Base-by-base conservation (phyloP, 2,329 filamentous ascomycete species). In the Knoxdaviesia proteae region DNA sequence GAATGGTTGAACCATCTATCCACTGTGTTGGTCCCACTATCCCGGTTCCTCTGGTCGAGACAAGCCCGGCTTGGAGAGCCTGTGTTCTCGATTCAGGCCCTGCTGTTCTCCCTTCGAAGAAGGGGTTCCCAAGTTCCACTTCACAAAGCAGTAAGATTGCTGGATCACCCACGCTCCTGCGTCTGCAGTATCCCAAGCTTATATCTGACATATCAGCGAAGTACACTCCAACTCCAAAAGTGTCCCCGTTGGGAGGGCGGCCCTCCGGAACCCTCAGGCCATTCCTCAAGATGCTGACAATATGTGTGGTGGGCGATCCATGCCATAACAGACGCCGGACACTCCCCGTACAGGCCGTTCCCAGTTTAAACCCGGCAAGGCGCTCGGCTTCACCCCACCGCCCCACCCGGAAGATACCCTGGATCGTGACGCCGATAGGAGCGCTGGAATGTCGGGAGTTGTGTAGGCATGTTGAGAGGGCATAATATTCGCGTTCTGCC, bases 211-310 rank as follows among this genome's bases (percentile, higher is more conserved):
- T 86, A 52, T 90, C 84, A 3, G 84, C 84, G 3, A 93, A 69
- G 54, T 92, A 92, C 39, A 92, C 80, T 40, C 84, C 84, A 57
- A 90, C 90, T 44, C 80, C 84, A 49, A 92, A 92, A 80, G 87
- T 87, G 62, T 87, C 84, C 1, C 82, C 82, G 4, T 92, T 78
- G 0, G 79, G 79, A 0, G 84, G 84, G 20, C 20, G 20, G 20
- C 20, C 20, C 20, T 20, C 20, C 6, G 84, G 84, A 49, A 93
- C 93, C n/a, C 84, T 79, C 6, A 93, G 69, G 48, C 84, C 86
- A 57, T 92, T 83, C 44, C 76, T 80, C 38, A 93, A 71, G 45
- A 93, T 93, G 53, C 84, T 84, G 53, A 80, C 84, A 49, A 77
- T 92, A 56, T 93, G 93, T 41, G 82, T 88, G 32, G 68, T 71